Evolutionary conservation across 2,329 filamentous ascomycete genomes (phyloP), one percentile per base, ranked within the genome.

Genomic region (Pezicula carpinea): DNA sequence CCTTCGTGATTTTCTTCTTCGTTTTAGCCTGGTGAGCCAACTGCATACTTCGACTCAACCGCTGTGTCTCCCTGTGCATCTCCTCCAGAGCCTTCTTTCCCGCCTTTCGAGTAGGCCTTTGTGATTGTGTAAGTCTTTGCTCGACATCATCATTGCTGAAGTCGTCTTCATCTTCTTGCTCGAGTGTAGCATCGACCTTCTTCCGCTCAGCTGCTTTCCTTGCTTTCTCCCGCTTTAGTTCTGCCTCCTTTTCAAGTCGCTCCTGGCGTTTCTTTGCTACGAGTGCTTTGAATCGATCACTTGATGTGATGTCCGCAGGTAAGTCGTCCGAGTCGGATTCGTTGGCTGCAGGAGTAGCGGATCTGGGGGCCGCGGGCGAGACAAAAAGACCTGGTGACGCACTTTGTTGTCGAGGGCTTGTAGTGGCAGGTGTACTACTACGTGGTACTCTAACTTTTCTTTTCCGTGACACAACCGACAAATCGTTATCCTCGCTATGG

Each of bases 31-130:
- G 84, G 65, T 97, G 91, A 1, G 87, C 82, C 41, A 99, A 77
- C 66, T 97, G 92, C 80, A 96, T 87, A 62, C 87, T 95, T 55
- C 93, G 80, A 56, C 81, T 85, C 70, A 99, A 80, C 23, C 93
- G 82, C 69, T 99, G 93, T 1, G 92, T 96, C 67, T 99, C 93
- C 48, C 89, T 81, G 58, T 87, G 86, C 85, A 99, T 96, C 57
- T 97, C 92, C 63, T 96, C 89, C 35, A 96, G 65, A 0, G 93
- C 93, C 68, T 90, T 96, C 70, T 92, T 97, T 71, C 91, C 92
- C 0, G 93, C 91, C 64, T 93, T 95, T 11, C 93, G 80, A 8
- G 80, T 77, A 5, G 89, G 84, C 4, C 85, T 81, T 21, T 77
- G 74, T 33, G 78, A 72, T 60, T 91, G 87, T 0, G 85, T 87